Evolutionary conservation across 2,329 filamentous ascomycete genomes (phyloP), one percentile per base, ranked within the genome.

Genomic region (Colletotrichum salicis): DNA sequence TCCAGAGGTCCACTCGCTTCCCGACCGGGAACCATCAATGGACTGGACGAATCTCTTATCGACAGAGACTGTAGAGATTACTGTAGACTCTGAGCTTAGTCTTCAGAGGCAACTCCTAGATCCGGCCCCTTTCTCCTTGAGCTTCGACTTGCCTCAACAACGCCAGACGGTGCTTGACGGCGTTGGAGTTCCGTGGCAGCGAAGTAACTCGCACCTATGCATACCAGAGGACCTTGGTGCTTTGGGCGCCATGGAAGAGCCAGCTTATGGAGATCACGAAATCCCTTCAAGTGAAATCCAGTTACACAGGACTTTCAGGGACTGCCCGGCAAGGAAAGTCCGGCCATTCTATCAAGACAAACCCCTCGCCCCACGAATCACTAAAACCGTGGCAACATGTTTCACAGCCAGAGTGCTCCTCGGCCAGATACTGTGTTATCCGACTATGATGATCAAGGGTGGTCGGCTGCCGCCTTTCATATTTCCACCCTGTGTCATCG

Each of bases 381-480:
- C 35, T 8, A 72, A 70, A n/a, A 57, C 64, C n/a, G 22, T 68
- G 10, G 24, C 60, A 19, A 60, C 65, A 8, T 74, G 59, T 22
- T 73, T 79, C 27, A 76, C 73, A 12, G 62, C 74, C 4, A 76
- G 70, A 31, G 61, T 77, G 3, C 67, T 80, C 1, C 41, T 74
- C 15, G 75, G 78, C 6, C 77, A 78, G 37, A 29, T 79, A 7
- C 66, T 68, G 15, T 70, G 71, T 48, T 79, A 75, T 54, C 77
- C 77, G 0, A 58, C 24, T 19, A 75, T 77, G 76, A 56, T 79
- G 35, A 71, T 74, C 4, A 71, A 71, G 4, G 66, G 61, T 19
- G 56, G 67, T 1, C 66, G 58, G 11, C 71, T 79, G 0, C 78
- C 78, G 2, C 76, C 78, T 2, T 79, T 79, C 55, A 78, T 80